These are phyloP conservation scores for Rhododendron williamsianum DNA, from an alignment of 148 eudicot species.

Conservation along the genomic window DNA sequence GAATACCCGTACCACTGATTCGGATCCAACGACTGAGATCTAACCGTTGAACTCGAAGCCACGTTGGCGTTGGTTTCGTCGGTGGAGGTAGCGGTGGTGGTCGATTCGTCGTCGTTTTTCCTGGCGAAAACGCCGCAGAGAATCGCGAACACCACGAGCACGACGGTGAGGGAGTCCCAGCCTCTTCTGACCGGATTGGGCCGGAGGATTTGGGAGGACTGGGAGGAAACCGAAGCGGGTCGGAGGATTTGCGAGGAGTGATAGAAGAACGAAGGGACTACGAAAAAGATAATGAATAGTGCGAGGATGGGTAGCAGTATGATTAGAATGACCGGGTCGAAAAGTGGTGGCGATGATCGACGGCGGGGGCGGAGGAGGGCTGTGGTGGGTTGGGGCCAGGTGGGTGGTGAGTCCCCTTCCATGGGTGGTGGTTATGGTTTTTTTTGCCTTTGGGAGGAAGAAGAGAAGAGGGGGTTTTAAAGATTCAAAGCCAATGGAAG, in stretches of 20 bases:
- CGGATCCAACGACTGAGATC: conserved; percentile 10
- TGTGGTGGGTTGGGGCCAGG: conserved; percentile 47
- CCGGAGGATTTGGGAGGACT: not conserved
- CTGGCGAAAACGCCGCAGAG: conserved; percentile 58
- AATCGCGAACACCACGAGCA: conserved; percentile 59
- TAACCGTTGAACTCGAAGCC: not conserved
- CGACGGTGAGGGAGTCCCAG: conserved; percentile 52
- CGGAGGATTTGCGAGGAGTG: not conserved
- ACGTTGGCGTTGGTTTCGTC: not conserved
- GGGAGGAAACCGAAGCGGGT: not conserved
- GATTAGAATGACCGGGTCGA: conserved; percentile 51
- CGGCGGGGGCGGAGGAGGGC: conserved; percentile 25
- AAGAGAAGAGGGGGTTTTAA: not conserved
- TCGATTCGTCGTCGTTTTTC: conserved; percentile 33
- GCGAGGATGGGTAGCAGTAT: conserved; percentile 32
- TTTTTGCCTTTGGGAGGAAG: not conserved
- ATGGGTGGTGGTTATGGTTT: conserved; percentile 11
- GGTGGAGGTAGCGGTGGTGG: not conserved
- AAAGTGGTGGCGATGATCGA: conserved; percentile 25
- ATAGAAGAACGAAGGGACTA: not conserved
- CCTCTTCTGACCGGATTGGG: conserved; percentile 32
- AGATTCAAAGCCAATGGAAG: not conserved
- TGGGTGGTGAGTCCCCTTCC: conserved; percentile 50
- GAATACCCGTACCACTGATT: conserved; percentile 24
- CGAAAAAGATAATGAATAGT: not conserved